A percentile compares a stretch with the other conserved stretches of the same genome.
These are phyloP conservation scores for Carex arenaria DNA, from an alignment of 202 grass and related monocot genomes.

Conservation along the genomic window DNA sequence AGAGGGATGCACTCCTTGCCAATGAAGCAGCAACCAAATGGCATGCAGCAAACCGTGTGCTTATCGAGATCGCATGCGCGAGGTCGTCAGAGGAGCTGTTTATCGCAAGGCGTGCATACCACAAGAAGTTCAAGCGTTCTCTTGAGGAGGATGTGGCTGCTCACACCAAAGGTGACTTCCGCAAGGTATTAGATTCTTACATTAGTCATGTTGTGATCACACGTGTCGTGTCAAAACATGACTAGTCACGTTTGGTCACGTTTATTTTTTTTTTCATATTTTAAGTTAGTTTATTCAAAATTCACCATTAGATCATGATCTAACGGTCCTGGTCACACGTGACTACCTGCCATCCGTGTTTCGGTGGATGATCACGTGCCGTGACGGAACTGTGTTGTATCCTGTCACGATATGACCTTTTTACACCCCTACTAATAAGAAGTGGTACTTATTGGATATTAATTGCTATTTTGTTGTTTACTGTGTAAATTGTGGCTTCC, in stretches of 20 bases:
- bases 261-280: no score
- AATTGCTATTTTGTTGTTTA: background rate
- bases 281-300: no score
- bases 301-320: no score
- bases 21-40: constrained; percentile 71
- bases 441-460: background rate
- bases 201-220: no score
- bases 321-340: no score
- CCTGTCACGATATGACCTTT: no score
- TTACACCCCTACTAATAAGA: no score
- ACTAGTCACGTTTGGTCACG: no score
- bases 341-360: no score
- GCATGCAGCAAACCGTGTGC: constrained; percentile 56
- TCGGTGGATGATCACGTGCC: no score
- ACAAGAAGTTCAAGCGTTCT: constrained; percentile 69
- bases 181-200: constrained; percentile 51
- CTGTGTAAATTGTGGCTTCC: background rate
- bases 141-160: constrained; percentile 90
- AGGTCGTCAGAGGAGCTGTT: constrained; percentile 55
- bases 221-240: no score
- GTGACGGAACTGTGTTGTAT: no score
- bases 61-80: constrained; percentile 76
- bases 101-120: constrained; percentile 56
- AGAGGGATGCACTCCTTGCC: constrained; percentile 81
- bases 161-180: constrained; percentile 68